These are phyloP conservation scores for Sphagnum tenellum DNA, from an alignment of 225 moss, liverwort and hornwort genomes.

Conservation along the genomic window DNA sequence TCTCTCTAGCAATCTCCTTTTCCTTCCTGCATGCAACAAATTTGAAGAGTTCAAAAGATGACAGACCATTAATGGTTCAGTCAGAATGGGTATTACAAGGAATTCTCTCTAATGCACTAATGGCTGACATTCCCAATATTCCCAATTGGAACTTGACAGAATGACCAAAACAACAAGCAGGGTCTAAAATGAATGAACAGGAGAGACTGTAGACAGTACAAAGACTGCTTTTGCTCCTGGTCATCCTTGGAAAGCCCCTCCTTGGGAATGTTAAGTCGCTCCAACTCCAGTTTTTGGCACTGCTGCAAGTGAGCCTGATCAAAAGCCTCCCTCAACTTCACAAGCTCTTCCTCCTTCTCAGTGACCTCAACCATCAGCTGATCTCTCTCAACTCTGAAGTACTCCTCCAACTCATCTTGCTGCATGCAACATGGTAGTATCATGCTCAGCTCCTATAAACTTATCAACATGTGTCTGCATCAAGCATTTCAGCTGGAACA, in stretches of 20 bases:
- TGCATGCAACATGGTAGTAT: slow-evolving; percentile 1
- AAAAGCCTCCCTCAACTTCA: slow-evolving; percentile 25
- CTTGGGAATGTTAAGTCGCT: slow-evolving; percentile 32
- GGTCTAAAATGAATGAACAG: neutral
- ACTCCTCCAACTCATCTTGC: slow-evolving; percentile 33
- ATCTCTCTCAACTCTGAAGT: slow-evolving; percentile 25
- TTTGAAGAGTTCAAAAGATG: neutral
- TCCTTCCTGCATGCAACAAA: slow-evolving; percentile 8
- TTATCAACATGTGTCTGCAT: no score
- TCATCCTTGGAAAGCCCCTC: slow-evolving; percentile 13
- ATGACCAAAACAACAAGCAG: no score
- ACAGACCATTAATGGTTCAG: no score
- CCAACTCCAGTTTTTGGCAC: slow-evolving; percentile 26
- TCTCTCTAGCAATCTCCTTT: slow-evolving; percentile 3
- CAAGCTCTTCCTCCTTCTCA: slow-evolving; percentile 28
- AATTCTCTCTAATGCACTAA: no score
- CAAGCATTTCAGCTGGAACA: no score
- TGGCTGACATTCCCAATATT: no score
- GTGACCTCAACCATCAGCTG: slow-evolving; percentile 22
- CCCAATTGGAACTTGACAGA: no score
- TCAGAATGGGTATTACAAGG: no score
- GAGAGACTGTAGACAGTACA: slow-evolving; percentile 10
- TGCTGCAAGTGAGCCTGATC: slow-evolving; percentile 28
- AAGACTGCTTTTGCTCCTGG: slow-evolving; percentile 36
- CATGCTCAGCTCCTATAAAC: no score